Percentiles rank a stretch among this genome's conserved stretches.
These are phyloP conservation scores for Hyaloscypha finlandica DNA, from an alignment of 495 filamentous ascomycete genomes.

Conservation along the genomic window DNA sequence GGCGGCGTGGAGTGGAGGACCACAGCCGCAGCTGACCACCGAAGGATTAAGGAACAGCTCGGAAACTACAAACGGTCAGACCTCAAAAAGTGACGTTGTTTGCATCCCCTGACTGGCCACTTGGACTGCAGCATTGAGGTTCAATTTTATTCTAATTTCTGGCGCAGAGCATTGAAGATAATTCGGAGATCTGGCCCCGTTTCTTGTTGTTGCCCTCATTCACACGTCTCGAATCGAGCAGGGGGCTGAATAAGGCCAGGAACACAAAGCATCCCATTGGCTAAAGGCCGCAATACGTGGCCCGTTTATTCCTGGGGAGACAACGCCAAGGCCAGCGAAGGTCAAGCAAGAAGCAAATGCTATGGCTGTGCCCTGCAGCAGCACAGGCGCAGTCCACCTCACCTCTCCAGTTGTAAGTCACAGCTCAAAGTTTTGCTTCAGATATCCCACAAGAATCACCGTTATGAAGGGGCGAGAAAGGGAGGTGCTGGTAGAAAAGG, in stretches of 20 bases:
- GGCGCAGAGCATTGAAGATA: neutral
- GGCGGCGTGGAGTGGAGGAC: neutral
- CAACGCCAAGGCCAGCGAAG: neutral
- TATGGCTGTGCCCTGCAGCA: neutral
- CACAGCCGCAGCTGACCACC: neutral
- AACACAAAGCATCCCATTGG: slow-evolving; percentile 5
- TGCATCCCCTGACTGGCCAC: slow-evolving; percentile 3
- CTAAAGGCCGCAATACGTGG: neutral
- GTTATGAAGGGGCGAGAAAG: neutral
- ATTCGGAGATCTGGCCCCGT: slow-evolving; percentile 7
- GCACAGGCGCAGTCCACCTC: neutral
- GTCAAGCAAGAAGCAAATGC: neutral
- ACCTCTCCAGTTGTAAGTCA: neutral
- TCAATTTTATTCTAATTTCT: slow-evolving; percentile 6
- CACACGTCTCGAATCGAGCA: slow-evolving; percentile 10
- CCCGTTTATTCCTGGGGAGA: neutral
- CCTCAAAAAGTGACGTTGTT: neutral
- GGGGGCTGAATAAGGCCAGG: slow-evolving; percentile 14
- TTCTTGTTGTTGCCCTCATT: neutral
- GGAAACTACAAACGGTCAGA: neutral
- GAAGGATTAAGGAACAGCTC: neutral
- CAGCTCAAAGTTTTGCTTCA: neutral
- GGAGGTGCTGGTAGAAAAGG: neutral
- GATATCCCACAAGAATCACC: neutral
- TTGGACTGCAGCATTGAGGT: slow-evolving; percentile 11